phyloP scores from a whole-genome alignment of 2,329 filamentous ascomycete genomes.

The Acephala macrosclerotiorum region DNA sequence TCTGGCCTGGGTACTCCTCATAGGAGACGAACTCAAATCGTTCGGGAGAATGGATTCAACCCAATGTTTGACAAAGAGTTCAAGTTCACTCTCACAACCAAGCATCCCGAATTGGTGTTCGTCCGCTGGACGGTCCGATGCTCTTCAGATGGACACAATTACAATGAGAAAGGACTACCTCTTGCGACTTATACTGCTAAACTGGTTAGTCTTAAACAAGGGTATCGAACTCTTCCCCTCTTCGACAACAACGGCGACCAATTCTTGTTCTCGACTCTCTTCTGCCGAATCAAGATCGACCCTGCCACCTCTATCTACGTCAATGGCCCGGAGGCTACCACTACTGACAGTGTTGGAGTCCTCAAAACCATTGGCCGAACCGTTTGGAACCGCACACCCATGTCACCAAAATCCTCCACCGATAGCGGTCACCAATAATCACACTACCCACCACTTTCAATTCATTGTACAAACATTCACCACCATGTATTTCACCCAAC shows the following conservation, averaged over 20 bases:
- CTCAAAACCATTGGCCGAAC: constrained; percentile 63
- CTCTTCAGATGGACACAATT: constrained; percentile 76
- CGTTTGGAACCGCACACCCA: constrained; percentile 59
- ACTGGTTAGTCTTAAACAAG: constrained; percentile 85
- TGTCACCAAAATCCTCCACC: constrained; percentile 38
- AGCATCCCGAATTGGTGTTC: constrained; percentile 92
- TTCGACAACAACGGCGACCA: constrained; percentile 89
- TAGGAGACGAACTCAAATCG: constrained; percentile 79
- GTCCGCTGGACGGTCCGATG: constrained; percentile 93
- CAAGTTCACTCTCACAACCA: constrained; percentile 86
- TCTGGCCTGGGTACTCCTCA: constrained; percentile 76
- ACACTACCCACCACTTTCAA: constrained; percentile 21
- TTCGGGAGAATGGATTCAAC: constrained; percentile 91
- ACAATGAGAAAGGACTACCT: constrained; percentile 67
- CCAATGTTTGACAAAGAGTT: constrained; percentile 84
- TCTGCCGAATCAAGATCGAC: constrained; percentile 82
- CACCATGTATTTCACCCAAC: constrained; percentile 30
- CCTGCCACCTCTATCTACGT: constrained; percentile 64
- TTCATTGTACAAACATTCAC: constrained; percentile 34
- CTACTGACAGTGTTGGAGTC: constrained; percentile 57
- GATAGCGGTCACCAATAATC: constrained; percentile 31
- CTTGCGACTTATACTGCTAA: constrained; percentile 94
- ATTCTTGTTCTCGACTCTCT: constrained; percentile 93
- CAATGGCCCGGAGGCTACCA: constrained; percentile 51
- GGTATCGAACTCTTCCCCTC: constrained; percentile 90